Base-by-base conservation (phyloP, 129 eudicot genomes). In the Logfia minima region DNA sequence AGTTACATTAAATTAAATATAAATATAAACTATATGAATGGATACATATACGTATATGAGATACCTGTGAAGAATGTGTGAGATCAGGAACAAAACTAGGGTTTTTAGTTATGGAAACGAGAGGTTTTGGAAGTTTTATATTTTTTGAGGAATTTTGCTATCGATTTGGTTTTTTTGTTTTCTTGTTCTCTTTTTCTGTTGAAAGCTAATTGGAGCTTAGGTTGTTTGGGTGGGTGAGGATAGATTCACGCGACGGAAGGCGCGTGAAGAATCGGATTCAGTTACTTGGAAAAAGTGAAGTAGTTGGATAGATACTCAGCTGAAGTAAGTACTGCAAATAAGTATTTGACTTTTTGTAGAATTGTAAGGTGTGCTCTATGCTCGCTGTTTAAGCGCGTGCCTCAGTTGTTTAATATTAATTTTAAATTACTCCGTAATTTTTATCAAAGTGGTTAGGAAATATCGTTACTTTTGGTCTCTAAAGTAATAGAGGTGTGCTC, bases 1-100 rank as follows among this genome's bases (percentile, higher is more conserved):
- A 59, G 41, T 31, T 14, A 60, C 5, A 32, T 10, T 23, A 26
- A 16, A 60, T 8, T 21, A 10, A 9, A 2, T 8, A 71, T 48
- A 48, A 1, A 48, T 48, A 13, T 13, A 24, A 59, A 21, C 58
- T 74, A 18, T 41, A 60, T 37, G 67, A 73, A 73, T 21, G 64
- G 18, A 74, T 9, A 58, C 64, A 19, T 34, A 51, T 4, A n/a
- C n/a, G 45, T 8, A 51, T 17, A 70, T 6, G 61, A 41, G 32
- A 70, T 80, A 80, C 87, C 81, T 79, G 79, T 28, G 68, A 71
- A 68, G 52, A 84, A 77, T 84, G 80, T 69, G 62, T 17, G 70
- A 19, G 80, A 76, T 64, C 11, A 23, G 77, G 32, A 51, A 37
- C 43, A 32, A 82, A 71, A 75, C 75, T 79, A 79, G 83, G 84